A percentile compares a stretch with the other conserved stretches of the same genome.
Evolutionary conservation across 2,329 filamentous ascomycete genomes (phyloP).

Genomic region (Diplodia seriata): DNA sequence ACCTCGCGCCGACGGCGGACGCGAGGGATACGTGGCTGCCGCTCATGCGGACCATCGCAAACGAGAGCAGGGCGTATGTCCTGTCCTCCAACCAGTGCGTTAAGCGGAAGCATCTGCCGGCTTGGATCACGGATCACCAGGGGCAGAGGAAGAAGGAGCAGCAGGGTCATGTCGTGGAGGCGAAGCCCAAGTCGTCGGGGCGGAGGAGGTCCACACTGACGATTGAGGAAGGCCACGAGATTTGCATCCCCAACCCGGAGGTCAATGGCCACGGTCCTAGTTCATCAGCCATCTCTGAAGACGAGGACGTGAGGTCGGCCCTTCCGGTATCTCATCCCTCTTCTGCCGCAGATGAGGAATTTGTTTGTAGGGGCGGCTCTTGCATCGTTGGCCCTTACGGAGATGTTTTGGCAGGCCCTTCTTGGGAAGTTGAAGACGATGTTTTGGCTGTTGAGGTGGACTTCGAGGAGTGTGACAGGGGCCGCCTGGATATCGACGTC

Average conservation of each 20-base stretch:
- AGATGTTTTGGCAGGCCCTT: conserved; percentile 77
- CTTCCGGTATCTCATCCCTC: background rate
- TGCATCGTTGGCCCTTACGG: conserved; percentile 82
- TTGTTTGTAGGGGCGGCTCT: conserved; percentile 77
- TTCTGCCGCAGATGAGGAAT: conserved; percentile 51
- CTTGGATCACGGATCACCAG: conserved; percentile 57
- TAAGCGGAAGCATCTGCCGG: conserved; percentile 62
- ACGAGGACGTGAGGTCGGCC: conserved; percentile 1
- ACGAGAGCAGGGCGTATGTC: conserved; percentile 85
- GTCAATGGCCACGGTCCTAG: conserved; percentile 17
- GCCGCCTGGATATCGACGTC: conserved; percentile 81
- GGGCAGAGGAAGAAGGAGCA: conserved; percentile 24
- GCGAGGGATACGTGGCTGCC: conserved; percentile 80
- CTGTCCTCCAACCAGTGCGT: conserved; percentile 86
- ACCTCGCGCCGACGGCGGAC: conserved; percentile 90
- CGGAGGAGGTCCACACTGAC: conserved; percentile 52
- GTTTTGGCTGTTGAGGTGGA: conserved; percentile 78
- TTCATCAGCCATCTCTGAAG: conserved; percentile 21
- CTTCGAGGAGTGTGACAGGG: conserved; percentile 85
- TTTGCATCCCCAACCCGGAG: conserved; percentile 50
- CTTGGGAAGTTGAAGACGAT: conserved; percentile 78
- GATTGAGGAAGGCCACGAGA: conserved; percentile 55
- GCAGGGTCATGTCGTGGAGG: conserved; percentile 30
- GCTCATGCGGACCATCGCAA: conserved; percentile 80
- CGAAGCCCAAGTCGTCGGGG: conserved; percentile 29